Conservation (phyloP, 2,329 filamentous ascomycete species). For the Fulvia fulva region DNA sequence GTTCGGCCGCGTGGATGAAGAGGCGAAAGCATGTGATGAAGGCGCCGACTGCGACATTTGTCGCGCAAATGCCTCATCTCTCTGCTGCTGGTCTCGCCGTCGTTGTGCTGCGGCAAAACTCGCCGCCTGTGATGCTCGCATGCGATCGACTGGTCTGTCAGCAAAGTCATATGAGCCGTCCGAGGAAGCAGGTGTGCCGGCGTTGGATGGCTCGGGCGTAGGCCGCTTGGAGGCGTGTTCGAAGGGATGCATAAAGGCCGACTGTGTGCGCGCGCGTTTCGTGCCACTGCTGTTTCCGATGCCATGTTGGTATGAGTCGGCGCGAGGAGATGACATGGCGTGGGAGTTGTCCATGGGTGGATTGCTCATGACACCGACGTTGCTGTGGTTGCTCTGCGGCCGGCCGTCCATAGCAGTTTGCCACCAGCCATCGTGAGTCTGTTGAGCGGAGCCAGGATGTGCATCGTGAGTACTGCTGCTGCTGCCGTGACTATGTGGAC, state of each 20-base stretch:
- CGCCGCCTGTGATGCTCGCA: constrained; percentile 12
- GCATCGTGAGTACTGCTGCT: not conserved
- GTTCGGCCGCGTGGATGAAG: constrained; percentile 23
- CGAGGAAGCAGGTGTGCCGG: constrained; percentile 26
- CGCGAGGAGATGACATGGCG: not conserved
- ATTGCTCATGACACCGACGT: not conserved
- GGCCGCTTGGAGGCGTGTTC: constrained; percentile 27
- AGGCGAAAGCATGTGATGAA: constrained; percentile 7
- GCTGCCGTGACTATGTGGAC: not conserved
- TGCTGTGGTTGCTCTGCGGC: constrained; percentile 16
- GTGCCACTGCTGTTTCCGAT: constrained; percentile 2
- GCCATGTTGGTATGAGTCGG: not conserved
- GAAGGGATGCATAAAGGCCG: constrained; percentile 13
- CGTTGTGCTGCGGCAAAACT: constrained; percentile 12
- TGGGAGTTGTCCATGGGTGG: not conserved
- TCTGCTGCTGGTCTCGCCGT: constrained; percentile 17
- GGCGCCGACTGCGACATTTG: constrained; percentile 21
- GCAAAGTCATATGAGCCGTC: constrained; percentile 22
- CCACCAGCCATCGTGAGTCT: constrained; percentile 15
- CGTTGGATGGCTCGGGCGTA: constrained; percentile 28
- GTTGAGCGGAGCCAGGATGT: constrained; percentile 14
- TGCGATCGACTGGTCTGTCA: constrained; percentile 10
- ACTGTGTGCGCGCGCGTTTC: constrained; percentile 23
- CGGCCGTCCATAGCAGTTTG: constrained; percentile 18
- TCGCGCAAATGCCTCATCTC: constrained; percentile 28